Conservation (phyloP, 805 yeast species). For the Metahyphopichia silvanorum region DNA sequence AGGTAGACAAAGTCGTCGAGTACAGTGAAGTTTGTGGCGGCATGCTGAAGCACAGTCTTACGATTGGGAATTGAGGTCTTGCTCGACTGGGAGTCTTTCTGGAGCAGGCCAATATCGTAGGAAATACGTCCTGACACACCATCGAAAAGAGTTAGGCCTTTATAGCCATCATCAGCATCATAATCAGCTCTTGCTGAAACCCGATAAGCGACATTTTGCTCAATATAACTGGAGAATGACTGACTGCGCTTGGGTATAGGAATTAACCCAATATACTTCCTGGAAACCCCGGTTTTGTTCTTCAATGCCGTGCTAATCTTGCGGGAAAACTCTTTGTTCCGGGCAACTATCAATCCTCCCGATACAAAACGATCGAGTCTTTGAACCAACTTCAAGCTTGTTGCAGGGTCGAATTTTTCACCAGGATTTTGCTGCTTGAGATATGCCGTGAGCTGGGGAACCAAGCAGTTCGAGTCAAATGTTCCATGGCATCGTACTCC, state of each 20-base stretch:
- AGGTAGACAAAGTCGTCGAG: constrained; percentile 8
- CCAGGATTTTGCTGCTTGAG: constrained; percentile 9
- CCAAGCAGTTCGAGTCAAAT: constrained; percentile 3
- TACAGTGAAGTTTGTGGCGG: constrained; percentile 15
- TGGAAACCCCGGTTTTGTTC: constrained; percentile 4
- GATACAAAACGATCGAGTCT: constrained; percentile 21
- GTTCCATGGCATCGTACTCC: constrained; percentile 15
- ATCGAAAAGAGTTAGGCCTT: constrained; percentile 8
- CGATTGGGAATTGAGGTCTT: not conserved
- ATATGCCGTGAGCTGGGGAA: constrained; percentile 11
- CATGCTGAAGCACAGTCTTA: constrained; percentile 5
- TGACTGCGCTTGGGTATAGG: constrained; percentile 1
- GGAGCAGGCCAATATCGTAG: constrained; percentile 8
- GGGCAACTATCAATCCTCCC: constrained; percentile 19
- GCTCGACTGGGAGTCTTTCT: constrained; percentile 3
- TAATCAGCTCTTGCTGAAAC: too few relatives aligned
- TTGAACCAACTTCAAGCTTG: constrained; percentile 12
- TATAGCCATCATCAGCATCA: not conserved
- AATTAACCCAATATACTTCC: constrained; percentile 17
- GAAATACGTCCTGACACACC: constrained; percentile 9
- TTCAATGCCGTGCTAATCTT: constrained; percentile 8
- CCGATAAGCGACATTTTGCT: constrained; percentile 1
- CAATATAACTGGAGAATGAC: constrained; percentile 2
- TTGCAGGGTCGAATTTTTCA: constrained; percentile 5
- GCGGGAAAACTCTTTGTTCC: constrained; percentile 13